phyloP scores from a whole-genome alignment of 2,329 filamentous ascomycete species.

The Leptographium flavum region DNA sequence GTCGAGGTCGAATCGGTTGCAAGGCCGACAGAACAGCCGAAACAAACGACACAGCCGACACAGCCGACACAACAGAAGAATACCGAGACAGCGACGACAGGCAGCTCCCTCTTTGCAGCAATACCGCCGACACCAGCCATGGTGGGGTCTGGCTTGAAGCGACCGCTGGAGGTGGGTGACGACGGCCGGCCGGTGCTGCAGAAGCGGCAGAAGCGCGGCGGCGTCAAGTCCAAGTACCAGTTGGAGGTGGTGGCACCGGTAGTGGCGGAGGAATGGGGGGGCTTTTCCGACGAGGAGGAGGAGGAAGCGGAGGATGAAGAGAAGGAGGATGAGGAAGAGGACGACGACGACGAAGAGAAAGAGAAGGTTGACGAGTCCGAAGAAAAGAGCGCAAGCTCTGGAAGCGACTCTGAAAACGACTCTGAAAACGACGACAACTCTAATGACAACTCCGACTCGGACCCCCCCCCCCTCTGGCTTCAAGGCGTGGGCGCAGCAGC shows the following conservation, averaged over 20 bases:
- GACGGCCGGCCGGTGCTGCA: slow-evolving; percentile 70
- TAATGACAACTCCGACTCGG: slow-evolving; percentile 15
- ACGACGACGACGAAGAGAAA: slow-evolving; percentile 10
- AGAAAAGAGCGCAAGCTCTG: slow-evolving; percentile 21
- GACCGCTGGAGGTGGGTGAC: slow-evolving; percentile 67
- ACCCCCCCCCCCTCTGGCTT: slow-evolving; percentile 46
- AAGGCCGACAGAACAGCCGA: neutral
- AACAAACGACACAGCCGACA: too few relatives aligned
- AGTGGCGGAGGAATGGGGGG: slow-evolving; percentile 37
- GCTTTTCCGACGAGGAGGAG: slow-evolving; percentile 33
- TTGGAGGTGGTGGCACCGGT: slow-evolving; percentile 61
- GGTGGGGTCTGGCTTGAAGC: slow-evolving; percentile 70
- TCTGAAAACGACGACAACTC: slow-evolving; percentile 20
- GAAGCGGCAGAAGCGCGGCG: slow-evolving; percentile 62
- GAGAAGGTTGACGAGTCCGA: slow-evolving; percentile 6
- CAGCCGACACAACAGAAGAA: neutral
- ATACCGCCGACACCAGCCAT: neutral
- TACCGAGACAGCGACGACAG: neutral
- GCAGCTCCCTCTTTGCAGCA: slow-evolving; percentile 5
- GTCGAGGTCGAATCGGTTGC: neutral
- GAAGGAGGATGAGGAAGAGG: slow-evolving; percentile 19
- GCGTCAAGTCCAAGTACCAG: slow-evolving; percentile 49
- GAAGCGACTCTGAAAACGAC: slow-evolving; percentile 14
- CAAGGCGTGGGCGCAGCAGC: slow-evolving; percentile 82
- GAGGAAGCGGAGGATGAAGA: slow-evolving; percentile 12